Evolutionary conservation across 106 monocot genomes (phyloP), one percentile per base, ranked within the genome.

Genomic region (Dendrobium catenatum): DNA sequence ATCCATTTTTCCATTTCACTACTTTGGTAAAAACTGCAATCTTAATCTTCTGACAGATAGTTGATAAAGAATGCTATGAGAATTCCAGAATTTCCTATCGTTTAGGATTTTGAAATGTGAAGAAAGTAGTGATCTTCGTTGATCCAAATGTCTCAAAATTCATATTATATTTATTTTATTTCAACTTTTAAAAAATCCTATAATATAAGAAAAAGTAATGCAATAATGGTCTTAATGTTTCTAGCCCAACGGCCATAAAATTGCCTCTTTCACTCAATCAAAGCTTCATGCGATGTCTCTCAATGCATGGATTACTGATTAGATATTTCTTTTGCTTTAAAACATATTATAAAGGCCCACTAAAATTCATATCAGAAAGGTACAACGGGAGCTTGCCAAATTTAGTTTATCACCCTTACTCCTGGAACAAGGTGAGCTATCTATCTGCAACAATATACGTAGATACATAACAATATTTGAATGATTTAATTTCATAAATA

Each of bases 341-440:
- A 33, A 37, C 37, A 37, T 37, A 37, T 37, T 37, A 37, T 2
- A 31, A 26, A 70, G 70, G 70, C 0, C 70, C 70, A 4, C 9
- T 70, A 31, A 70, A 70, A 24, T 33, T 70, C 70, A 70, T 7
- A 70, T 70, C 70, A 9, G 33, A 70, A 70, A 15, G 15, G 11
- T 70, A 33, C 31, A 70, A 70, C 13, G 70, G 70, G 29, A 70
- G 70, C 70, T 31, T 70, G 70, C 70, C 70, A 13, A 70, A 70
- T 33, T 33, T 70, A 33, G 70, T 70, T 19, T 68, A 68, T 29
- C 22, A 70, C 18, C 33, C 33, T 33, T 70, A 70, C 70, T 11
- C 70, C 15, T 70, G 70, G 70, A 70, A 37, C 4, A 70, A 70
- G 70, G 70, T 51, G 51, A 51, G 51, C 51, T 1, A 15, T 51